Base-by-base conservation (phyloP, 495 filamentous ascomycete genomes). In the Hypoxylon cercidicola region DNA sequence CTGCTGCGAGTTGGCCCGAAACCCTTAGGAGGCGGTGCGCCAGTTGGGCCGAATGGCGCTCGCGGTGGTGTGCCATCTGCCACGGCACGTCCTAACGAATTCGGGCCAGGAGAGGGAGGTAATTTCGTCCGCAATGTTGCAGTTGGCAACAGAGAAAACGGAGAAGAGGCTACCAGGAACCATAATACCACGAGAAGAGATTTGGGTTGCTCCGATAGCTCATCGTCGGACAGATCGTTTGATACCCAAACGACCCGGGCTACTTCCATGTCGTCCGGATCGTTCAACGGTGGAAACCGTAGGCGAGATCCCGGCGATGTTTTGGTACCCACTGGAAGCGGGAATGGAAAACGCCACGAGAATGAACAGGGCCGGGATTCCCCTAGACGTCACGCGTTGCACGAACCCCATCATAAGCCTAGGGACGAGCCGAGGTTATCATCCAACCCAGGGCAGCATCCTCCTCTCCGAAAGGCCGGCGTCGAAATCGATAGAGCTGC, bases 401-500 rank as follows among this genome's bases (percentile, higher is more conserved):
- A 15, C 12, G 55, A 34, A 16, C 55, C 58, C 11, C 28, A 37
- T 15, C 49, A 35, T 35, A 13, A 39, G 3, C 18, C 34, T 4
- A 15, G 46, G 4, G 10, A 45, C 15, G 46, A 39, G 18, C 45
- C 37, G 1, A 44, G 60, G 12, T 25, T 60, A 1, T 39, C 11
- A 2, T 40, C 28, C 10, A 35, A 30, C 7, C 25, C 44, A 3
- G 21, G 34, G 21, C 23, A 8, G 3, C 40, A 43, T 19, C 51
- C 28, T 4, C 25, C 16, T 2, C 35, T 21, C 13, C 25, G 20
- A 7, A 48, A 34, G n/a, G 16, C 58, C 2, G 48, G 35, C 21
- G 16, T 51, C 21, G 57, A 64, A 12, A 61, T 62, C 6, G 55
- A 66, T 15, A 60, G 50, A 3, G 28, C 60, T 12, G n/a, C n/a